These are phyloP conservation scores for Lipomyces kockii DNA, from an alignment of 805 yeast genomes.

Conservation along the genomic window DNA sequence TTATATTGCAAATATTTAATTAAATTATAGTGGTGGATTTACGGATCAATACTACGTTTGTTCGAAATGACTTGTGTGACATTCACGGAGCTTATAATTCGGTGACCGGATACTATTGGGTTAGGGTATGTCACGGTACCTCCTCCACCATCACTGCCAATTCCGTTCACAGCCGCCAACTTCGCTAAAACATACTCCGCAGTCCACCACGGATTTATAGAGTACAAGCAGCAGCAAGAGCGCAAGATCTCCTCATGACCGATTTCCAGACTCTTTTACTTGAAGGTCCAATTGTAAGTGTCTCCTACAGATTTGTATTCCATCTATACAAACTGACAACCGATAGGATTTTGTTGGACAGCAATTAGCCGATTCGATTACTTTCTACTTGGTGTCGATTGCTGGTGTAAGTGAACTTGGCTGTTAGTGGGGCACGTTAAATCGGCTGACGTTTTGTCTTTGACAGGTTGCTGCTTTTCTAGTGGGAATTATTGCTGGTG, in stretches of 20 bases:
- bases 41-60: too few species aligned
- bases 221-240: background rate
- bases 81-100: too few species aligned
- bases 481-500: slow-evolving; percentile 55
- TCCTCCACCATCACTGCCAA: background rate
- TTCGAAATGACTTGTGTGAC: background rate
- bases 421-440: background rate
- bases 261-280: background rate
- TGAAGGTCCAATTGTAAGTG: slow-evolving; percentile 24
- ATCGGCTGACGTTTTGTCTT: background rate
- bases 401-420: slow-evolving; percentile 41
- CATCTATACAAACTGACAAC: background rate
- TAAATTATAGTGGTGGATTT: too few species aligned
- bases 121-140: background rate
- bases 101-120: background rate
- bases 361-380: slow-evolving; percentile 48
- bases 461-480: slow-evolving; percentile 48
- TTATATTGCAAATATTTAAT: too few species aligned
- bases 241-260: background rate
- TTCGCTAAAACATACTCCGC: background rate
- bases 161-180: too few species aligned
- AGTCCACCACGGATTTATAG: background rate
- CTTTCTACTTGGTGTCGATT: slow-evolving; percentile 41
- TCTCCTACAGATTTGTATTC: background rate
- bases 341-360: slow-evolving; percentile 59